phyloP scores from a whole-genome alignment of 495 filamentous ascomycete genomes.

The Platismatia glauca region DNA sequence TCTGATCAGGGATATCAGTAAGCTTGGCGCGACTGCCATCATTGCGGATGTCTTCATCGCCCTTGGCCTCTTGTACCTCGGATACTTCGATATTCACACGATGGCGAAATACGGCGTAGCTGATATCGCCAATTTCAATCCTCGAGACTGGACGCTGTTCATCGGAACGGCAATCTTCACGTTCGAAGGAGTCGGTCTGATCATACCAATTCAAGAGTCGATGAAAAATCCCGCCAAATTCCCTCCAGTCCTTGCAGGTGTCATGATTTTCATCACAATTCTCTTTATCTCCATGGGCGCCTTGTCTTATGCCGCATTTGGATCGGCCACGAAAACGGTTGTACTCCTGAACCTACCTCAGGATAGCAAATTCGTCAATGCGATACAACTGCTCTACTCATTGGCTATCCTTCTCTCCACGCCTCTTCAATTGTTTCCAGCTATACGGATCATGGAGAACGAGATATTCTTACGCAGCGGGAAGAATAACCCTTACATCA shows the following conservation, averaged over 20 bases:
- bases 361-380: constrained; percentile 91
- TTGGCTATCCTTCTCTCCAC: constrained; percentile 89
- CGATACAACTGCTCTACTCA: constrained; percentile 90
- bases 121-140: constrained; percentile 82
- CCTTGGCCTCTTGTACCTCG: constrained; percentile 84
- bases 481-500: constrained; percentile 92
- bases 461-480: constrained; percentile 73
- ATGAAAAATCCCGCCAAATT: constrained; percentile 88
- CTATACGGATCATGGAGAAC: constrained; percentile 68
- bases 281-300: constrained; percentile 88
- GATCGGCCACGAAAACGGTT: constrained; percentile 88
- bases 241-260: constrained; percentile 69
- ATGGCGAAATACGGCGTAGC: constrained; percentile 62
- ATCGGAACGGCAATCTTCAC: constrained; percentile 99
- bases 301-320: constrained; percentile 91
- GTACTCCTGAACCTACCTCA: constrained; percentile 93
- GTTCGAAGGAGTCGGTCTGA: constrained; percentile 95
- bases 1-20: constrained; percentile 88
- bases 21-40: constrained; percentile 81
- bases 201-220: constrained; percentile 95
- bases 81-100: constrained; percentile 90
- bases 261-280: constrained; percentile 90
- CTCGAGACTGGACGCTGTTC: constrained; percentile 84
- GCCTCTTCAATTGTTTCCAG: constrained; percentile 91
- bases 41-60: constrained; percentile 91